Evolutionary conservation across 352 stramenopile species (phyloP).

Genomic region (Phytophthora multivora): DNA sequence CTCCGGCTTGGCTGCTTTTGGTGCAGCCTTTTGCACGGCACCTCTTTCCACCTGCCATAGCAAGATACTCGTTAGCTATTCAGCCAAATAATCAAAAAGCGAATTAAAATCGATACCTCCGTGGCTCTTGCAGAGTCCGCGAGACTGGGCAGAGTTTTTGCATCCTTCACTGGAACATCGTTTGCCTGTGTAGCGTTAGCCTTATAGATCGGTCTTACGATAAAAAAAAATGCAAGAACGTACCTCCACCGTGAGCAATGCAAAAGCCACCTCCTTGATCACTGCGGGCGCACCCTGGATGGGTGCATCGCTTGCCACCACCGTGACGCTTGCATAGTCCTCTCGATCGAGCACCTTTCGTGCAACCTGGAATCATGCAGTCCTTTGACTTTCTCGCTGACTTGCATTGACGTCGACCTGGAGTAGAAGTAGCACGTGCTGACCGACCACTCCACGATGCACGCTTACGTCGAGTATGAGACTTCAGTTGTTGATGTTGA

Average conservation of each 20-base stretch:
- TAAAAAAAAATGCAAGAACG: background rate
- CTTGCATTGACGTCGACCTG: slow-evolving; percentile 28
- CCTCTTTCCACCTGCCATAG: slow-evolving; percentile 60
- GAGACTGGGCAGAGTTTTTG: slow-evolving; percentile 84
- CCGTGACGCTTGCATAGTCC: slow-evolving; percentile 88
- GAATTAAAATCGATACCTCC: slow-evolving; percentile 47
- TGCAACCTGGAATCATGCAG: slow-evolving; percentile 69
- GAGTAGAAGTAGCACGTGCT: background rate
- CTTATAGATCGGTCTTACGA: background rate
- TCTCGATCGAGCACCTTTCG: slow-evolving; percentile 77
- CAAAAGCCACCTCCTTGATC: slow-evolving; percentile 88
- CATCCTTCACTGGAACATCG: slow-evolving; percentile 63
- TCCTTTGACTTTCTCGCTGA: slow-evolving; percentile 71
- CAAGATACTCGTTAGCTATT: too few relatives aligned
- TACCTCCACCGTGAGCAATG: slow-evolving; percentile 81
- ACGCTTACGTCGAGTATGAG: slow-evolving; percentile 28
- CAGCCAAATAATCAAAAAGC: too few relatives aligned
- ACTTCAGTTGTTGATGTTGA: slow-evolving; percentile 8
- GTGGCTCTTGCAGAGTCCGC: slow-evolving; percentile 86
- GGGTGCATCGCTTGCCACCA: slow-evolving; percentile 78
- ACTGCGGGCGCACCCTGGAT: slow-evolving; percentile 59
- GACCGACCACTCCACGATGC: slow-evolving; percentile 42
- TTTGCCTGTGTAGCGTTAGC: slow-evolving; percentile 46
- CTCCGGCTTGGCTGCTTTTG: slow-evolving; percentile 77
- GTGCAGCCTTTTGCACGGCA: slow-evolving; percentile 58